Evolutionary conservation across 2,329 filamentous ascomycete species (phyloP).

Genomic region (Fusarium sp.): DNA sequence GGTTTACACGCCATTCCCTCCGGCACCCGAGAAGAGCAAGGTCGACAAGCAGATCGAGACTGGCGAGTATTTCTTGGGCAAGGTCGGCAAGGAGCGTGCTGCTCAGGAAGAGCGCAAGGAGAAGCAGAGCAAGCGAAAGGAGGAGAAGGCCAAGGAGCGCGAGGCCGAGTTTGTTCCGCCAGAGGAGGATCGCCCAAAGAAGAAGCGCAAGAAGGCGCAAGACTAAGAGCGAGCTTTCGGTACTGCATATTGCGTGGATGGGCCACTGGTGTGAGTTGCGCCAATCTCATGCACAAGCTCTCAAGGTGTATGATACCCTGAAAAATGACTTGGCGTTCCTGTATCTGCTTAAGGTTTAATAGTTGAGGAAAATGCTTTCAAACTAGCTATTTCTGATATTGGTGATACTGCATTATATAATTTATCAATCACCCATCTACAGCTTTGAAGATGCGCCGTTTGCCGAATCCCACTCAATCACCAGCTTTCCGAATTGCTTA

Average conservation of each 20-base stretch:
- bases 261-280: conserved; percentile 40
- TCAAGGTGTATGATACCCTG: conserved; percentile 48
- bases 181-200: conserved; percentile 76
- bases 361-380: conserved; percentile 15
- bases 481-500: conserved; percentile 91
- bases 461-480: conserved; percentile 73
- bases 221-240: conserved; percentile 43
- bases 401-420: background rate
- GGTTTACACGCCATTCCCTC: conserved; percentile 96
- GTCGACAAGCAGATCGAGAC: conserved; percentile 97
- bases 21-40: conserved; percentile 98
- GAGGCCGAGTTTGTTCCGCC: conserved; percentile 90
- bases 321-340: conserved; percentile 43
- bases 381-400: background rate
- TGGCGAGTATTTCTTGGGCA: conserved; percentile 95
- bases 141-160: conserved; percentile 86
- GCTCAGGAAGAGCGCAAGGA: conserved; percentile 83
- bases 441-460: conserved; percentile 54
- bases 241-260: conserved; percentile 29
- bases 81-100: conserved; percentile 89
- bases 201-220: conserved; percentile 70
- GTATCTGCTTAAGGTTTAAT: conserved; percentile 33
- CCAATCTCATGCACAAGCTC: conserved; percentile 32
- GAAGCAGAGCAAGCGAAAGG: conserved; percentile 87
- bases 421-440: conserved; percentile 41